phyloP scores from a whole-genome alignment of 2,329 filamentous ascomycete species.

The Clonostachys rhizophaga region DNA sequence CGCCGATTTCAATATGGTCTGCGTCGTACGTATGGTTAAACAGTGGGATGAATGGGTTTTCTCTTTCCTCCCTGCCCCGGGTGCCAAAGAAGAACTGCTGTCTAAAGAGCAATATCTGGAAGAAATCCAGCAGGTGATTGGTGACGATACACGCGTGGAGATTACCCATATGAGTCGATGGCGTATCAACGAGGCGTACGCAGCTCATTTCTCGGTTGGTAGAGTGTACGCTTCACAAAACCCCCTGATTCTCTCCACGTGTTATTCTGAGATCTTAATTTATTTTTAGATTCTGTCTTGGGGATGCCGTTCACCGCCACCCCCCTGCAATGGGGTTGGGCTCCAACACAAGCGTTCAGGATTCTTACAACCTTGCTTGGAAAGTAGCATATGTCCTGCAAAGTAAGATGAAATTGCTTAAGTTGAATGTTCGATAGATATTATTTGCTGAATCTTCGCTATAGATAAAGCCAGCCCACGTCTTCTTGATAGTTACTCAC shows the following conservation, averaged over 20 bases:
- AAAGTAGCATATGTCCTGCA: conserved; percentile 38
- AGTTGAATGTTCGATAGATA: too few relatives aligned
- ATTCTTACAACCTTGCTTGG: conserved; percentile 52
- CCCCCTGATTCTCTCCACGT: too few relatives aligned
- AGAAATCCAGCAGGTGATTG: conserved; percentile 25
- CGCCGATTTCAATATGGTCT: conserved; percentile 41
- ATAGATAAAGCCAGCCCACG: conserved; percentile 2
- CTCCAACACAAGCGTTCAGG: conserved; percentile 54
- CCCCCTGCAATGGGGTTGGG: conserved; percentile 53
- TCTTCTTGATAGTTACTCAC: not conserved
- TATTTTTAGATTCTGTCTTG: conserved; percentile 9
- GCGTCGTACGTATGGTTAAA: conserved; percentile 54
- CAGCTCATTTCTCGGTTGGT: conserved; percentile 35
- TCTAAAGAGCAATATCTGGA: conserved; percentile 37
- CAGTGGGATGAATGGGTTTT: conserved; percentile 61
- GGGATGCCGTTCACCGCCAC: conserved; percentile 54
- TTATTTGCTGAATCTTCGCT: conserved; percentile 9
- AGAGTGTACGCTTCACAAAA: not conserved
- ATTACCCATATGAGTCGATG: conserved; percentile 51
- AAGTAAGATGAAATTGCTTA: too few relatives aligned
- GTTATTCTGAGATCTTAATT: too few relatives aligned
- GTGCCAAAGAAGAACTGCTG: conserved; percentile 23
- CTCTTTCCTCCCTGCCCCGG: conserved; percentile 41
- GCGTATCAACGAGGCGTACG: conserved; percentile 57
- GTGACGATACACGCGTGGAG: conserved; percentile 46